A percentile compares a stretch with the other conserved stretches of the same genome.
These are phyloP conservation scores for Eucalyptus sp. DNA, from an alignment of 345 rosid genomes.

Conservation along the genomic window DNA sequence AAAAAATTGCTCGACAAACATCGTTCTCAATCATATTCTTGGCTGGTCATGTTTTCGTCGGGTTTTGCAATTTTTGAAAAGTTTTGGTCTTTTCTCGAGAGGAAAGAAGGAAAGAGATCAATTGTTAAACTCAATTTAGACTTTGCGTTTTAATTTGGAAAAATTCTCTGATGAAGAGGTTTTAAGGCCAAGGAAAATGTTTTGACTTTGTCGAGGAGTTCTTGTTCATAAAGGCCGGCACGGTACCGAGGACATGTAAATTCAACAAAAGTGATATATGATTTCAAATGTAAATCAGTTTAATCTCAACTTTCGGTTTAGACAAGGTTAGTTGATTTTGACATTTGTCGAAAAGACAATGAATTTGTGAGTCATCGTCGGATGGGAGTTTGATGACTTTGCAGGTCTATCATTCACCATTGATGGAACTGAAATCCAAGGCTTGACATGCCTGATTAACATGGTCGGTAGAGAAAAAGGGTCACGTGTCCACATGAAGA, in stretches of 20 bases:
- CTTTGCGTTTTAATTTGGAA: not conserved
- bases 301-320: fast-evolving
- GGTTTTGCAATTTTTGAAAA: not conserved
- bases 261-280: no score
- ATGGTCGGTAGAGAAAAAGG: not conserved
- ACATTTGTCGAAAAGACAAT: no score
- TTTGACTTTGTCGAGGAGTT: not conserved
- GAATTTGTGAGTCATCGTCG: no score
- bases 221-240: not conserved
- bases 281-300: fast-evolving
- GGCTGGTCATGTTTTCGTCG: not conserved
- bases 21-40: not conserved
- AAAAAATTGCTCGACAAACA: not conserved
- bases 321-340: not conserved
- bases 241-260: fast-evolving
- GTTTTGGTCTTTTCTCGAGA: not conserved
- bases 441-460: not conserved
- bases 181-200: not conserved
- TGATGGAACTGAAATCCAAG: not conserved
- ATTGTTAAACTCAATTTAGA: not conserved
- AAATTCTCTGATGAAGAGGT: not conserved
- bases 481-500: not conserved
- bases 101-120: not conserved
- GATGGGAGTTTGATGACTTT: no score
- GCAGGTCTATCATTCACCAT: not conserved